Evolutionary conservation across 306 rosid species (phyloP), one percentile per base, ranked within the genome.

Genomic region (Cucumis hystrix): DNA sequence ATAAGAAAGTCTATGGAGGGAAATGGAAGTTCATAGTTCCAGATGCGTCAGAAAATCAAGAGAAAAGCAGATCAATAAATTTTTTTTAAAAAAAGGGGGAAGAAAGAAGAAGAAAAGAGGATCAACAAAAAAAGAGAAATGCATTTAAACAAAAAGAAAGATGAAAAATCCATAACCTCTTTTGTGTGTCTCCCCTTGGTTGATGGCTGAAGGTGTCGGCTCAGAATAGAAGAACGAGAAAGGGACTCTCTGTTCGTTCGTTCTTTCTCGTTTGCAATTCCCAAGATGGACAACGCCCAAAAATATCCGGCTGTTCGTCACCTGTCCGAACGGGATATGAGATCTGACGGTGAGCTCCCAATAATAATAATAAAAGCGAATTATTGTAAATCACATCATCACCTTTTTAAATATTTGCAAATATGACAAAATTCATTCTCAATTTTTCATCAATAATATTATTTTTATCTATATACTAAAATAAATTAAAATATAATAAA

Each of bases 131-230:
- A 5, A 68, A 45, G 6, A 41, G 18, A 21, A 69, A 69, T 12
- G 20, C 25, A 49, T 49, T 71, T 14, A 21, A 18, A 51, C 18
- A 9, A 55, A 17, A 10, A 54, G 18, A 54, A 17, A 28, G 30
- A 28, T 1, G 7, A 39, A 65, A 8, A 20, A 65, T 65, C 51
- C 1, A 6, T 8, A 6, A 71, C 76, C 76, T 71, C 25, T 15
- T 47, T 69, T 69, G 43, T 71, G 76, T 71, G 76, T 71, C 76
- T 71, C 76, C 76, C 43, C 76, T 70, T 47, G 58, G 58, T 45
- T 70, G 75, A 23, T 25, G 75, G 39, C 9, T 11, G 30, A 10
- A 13, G 56, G 6, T 43, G 39, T 45, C 21, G 23, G 75, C 57
- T 70, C 75, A 70, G 75, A 70, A 70, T 47, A 23, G 75, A 23